Evolutionary conservation across 495 filamentous ascomycete genomes (phyloP), one percentile per base, ranked within the genome.

Genomic region (Penicillium egyptiacum): DNA sequence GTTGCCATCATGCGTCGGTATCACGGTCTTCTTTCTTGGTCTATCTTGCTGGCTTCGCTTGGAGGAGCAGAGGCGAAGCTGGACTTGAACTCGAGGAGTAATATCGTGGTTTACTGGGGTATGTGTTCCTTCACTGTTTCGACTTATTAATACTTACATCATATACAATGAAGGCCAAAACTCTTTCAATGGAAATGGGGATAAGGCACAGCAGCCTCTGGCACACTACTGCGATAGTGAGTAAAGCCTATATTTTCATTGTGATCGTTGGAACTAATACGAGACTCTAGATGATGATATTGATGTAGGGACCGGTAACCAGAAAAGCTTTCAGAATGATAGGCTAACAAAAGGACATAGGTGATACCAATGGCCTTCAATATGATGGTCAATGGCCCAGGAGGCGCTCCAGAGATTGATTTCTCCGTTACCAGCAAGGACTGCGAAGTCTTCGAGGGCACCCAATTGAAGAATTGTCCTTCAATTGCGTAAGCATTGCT

Each of bases 61-160:
- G 58, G 70, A 33, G 67, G 64, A 57, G 71, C 63, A 11, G 65
- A 76, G 55, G 75, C 74, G 10, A 70, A 68, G 51, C 68, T 85
- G 51, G 72, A 80, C 56, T 49, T 80, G 25, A 57, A 47, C 23
- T 75, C 79, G 4, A 62, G 63, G 4, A 73, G 61, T 45, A 88
- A 85, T 63, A 58, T 87, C 50, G 81, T 76, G 19, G 73, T 87
- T 8, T 88, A 88, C 63, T 88, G 85, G 85, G 85, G 75, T 83
- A 67, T 57, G 68, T 47, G 46, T 3, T 41, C 12, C 1, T 16
- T 12, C 3, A 19, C n/a, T 16, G 10, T 10, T 23, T 5, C 8
- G 8, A 1, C 10, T 3, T 12, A 11, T 26, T 19, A 1, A 46
- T 25, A n/a, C 52, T 54, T 16, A 54, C 31, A 17, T 40, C 12